Evolutionary conservation across 1,139 yeast species (phyloP).

Genomic region (Candida albicans): DNA sequence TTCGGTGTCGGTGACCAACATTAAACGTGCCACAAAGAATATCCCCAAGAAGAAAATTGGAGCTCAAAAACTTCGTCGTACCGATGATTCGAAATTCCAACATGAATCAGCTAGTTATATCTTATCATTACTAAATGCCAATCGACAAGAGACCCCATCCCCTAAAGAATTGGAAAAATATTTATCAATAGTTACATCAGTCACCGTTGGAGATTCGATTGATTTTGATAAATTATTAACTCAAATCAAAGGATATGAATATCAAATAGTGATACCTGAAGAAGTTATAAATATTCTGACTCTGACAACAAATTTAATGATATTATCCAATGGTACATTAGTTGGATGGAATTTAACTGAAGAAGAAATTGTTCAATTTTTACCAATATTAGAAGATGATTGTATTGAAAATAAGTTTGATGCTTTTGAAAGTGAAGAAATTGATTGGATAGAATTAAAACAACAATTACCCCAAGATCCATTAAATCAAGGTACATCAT

Average conservation of each 20-base stretch:
- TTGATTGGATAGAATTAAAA: constrained; percentile 71
- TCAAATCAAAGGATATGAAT: constrained; percentile 34
- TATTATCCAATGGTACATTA: constrained; percentile 70
- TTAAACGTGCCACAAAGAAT: constrained; percentile 7
- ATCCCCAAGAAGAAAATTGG: constrained; percentile 24
- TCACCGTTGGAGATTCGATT: constrained; percentile 70
- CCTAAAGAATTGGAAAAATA: constrained; percentile 26
- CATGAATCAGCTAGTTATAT: constrained; percentile 25
- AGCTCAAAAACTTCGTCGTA: constrained; percentile 28
- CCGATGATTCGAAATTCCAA: constrained; percentile 25
- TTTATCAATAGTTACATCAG: constrained; percentile 49
- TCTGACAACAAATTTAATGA: constrained; percentile 49
- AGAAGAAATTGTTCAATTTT: constrained; percentile 44
- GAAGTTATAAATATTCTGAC: constrained; percentile 57
- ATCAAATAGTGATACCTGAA: constrained; percentile 56
- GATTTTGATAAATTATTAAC: constrained; percentile 47
- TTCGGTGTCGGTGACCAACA: background rate
- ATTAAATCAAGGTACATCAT: constrained; percentile 33
- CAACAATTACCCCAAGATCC: constrained; percentile 23
- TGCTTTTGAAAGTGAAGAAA: constrained; percentile 73
- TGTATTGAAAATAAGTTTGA: constrained; percentile 42
- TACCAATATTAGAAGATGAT: constrained; percentile 42
- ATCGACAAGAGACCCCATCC: constrained; percentile 18
- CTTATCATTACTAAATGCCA: constrained; percentile 28
- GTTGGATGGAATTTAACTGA: constrained; percentile 83